Percentiles rank a stretch among this genome's conserved stretches.
phyloP scores from a whole-genome alignment of 169 alveolate species.

The Cryptosporidium canis region DNA sequence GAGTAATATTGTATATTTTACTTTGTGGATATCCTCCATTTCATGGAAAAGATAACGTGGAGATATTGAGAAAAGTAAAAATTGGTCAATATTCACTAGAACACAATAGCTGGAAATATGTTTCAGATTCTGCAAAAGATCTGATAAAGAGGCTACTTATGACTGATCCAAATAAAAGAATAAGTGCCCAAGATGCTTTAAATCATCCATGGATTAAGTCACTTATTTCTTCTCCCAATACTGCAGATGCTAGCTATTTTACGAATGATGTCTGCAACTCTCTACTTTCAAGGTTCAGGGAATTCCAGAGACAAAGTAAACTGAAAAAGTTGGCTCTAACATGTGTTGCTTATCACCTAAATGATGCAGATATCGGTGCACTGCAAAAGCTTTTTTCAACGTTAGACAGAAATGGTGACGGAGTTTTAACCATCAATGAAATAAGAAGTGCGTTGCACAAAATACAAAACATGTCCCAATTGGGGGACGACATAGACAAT shows the following conservation, averaged over 20 bases:
- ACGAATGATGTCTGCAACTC: conserved; percentile 72
- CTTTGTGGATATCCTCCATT: conserved; percentile 88
- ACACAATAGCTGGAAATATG: conserved; percentile 89
- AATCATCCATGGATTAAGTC: conserved; percentile 91
- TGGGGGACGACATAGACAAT: conserved; percentile 79
- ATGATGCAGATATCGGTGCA: conserved; percentile 88
- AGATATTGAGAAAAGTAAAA: conserved; percentile 84
- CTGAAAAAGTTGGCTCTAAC: conserved; percentile 93
- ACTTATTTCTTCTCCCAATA: conserved; percentile 66
- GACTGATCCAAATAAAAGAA: conserved; percentile 87
- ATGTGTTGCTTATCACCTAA: conserved; percentile 91
- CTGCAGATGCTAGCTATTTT: conserved; percentile 21
- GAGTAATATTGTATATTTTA: conserved; percentile 88
- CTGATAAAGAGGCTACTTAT: conserved; percentile 84
- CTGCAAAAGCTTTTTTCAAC: conserved; percentile 88
- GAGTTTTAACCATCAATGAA: conserved; percentile 82
- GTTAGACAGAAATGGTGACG: conserved; percentile 92
- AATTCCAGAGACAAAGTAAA: conserved; percentile 87
- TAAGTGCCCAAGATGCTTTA: conserved; percentile 90
- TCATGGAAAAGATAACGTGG: conserved; percentile 90
- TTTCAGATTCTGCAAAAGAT: conserved; percentile 88
- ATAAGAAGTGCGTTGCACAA: conserved; percentile 65
- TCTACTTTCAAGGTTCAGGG: conserved; percentile 85
- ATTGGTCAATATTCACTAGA: conserved; percentile 87
- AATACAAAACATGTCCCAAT: conserved; percentile 48